phyloP scores from a whole-genome alignment of 1,139 yeast genomes.

The Taphrina communis region DNA sequence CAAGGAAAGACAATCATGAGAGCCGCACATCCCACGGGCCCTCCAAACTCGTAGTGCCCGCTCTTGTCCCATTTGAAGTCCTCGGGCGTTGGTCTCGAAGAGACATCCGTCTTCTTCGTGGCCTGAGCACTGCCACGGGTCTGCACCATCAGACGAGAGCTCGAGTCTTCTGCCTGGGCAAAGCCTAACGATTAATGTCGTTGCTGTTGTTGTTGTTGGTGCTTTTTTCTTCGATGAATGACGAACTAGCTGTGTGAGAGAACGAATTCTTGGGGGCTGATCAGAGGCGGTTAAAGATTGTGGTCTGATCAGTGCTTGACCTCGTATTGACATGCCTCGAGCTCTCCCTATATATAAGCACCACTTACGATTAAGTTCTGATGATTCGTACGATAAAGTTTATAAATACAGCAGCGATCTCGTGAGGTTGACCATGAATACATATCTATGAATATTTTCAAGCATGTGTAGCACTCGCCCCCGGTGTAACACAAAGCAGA shows the following conservation, averaged over 20 bases:
- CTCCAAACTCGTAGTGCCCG: slow-evolving; percentile 74
- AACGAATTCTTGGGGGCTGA: slow-evolving; percentile 6
- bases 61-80: slow-evolving; percentile 30
- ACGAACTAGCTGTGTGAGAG: background rate
- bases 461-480: background rate
- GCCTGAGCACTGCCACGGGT: slow-evolving; percentile 3
- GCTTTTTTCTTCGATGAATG: no score
- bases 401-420: no score
- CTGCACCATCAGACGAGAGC: slow-evolving; percentile 8
- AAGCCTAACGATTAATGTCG: no score
- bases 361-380: no score
- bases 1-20: slow-evolving; percentile 93
- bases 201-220: no score
- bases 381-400: no score
- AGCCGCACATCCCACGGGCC: slow-evolving; percentile 87
- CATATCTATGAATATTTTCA: no score
- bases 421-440: no score
- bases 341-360: no score
- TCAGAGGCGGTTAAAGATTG: background rate
- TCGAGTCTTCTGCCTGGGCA: background rate
- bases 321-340: no score
- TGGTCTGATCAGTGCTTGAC: no score
- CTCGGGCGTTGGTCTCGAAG: background rate
- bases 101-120: background rate
- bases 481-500: background rate